These are phyloP conservation scores for Solanum bukasovii DNA, from an alignment of 257 asterid species.

Conservation along the genomic window DNA sequence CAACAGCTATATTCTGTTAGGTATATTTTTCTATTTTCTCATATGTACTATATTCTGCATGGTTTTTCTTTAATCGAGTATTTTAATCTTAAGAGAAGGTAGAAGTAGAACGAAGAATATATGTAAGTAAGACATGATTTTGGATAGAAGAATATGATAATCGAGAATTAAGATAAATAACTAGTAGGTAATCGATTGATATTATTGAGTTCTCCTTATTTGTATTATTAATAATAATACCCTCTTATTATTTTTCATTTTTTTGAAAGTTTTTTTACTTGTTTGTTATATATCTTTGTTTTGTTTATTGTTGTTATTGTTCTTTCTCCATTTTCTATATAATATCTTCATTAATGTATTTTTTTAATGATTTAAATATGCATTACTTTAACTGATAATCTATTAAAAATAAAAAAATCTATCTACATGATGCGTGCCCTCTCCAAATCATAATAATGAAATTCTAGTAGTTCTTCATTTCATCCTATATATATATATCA, in stretches of 20 bases:
- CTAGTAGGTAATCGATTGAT: too few species aligned
- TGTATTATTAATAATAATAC: too few species aligned
- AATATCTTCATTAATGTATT: not conserved
- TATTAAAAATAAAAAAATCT: too few species aligned
- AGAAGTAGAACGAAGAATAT: too few species aligned
- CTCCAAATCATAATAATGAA: not conserved
- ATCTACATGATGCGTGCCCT: too few species aligned
- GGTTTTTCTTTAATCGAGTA: accelerated
- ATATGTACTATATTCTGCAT: too few species aligned
- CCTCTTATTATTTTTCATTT: not conserved
- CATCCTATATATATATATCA: not conserved
- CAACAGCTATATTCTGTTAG: not conserved
- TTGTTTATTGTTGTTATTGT: not conserved
- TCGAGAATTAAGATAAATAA: too few species aligned
- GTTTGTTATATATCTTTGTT: not conserved
- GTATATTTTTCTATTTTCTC: not conserved
- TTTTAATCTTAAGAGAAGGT: too few species aligned
- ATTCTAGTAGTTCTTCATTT: not conserved
- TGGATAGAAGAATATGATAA: too few species aligned
- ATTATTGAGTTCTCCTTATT: not conserved
- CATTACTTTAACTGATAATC: accelerated
- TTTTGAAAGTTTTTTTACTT: not conserved
- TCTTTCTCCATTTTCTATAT: too few species aligned
- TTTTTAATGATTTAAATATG: too few species aligned
- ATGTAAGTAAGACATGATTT: not conserved